A percentile compares a stretch with the other conserved stretches of the same genome.
Evolutionary conservation across 345 rosid species (phyloP).

Genomic region (Populus euphratica): DNA sequence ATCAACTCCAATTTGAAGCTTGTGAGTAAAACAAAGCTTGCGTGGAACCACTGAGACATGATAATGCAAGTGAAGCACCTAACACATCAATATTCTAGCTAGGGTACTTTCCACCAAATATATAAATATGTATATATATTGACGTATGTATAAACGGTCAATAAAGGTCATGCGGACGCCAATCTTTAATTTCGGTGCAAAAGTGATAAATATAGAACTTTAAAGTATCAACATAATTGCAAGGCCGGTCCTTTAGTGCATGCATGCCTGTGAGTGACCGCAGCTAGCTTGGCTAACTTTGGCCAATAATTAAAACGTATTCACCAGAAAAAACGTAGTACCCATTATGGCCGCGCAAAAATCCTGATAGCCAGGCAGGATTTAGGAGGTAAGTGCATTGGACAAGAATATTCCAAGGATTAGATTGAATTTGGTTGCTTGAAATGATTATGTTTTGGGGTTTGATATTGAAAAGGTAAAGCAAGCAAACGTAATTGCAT

Average conservation of each 20-base stretch:
- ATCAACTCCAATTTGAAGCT: conserved; percentile 4
- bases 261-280: neutral
- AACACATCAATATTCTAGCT: neutral
- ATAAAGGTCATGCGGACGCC: conserved; percentile 5
- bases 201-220: neutral
- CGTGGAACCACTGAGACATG: conserved; percentile 19
- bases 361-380: neutral
- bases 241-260: neutral
- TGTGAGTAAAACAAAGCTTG: conserved; percentile 18
- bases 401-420: neutral
- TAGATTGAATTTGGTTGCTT: neutral
- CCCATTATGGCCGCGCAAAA: neutral
- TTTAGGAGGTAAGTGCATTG: neutral
- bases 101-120: conserved; percentile 1
- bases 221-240: neutral
- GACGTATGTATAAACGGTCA: conserved; percentile 8
- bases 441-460: neutral
- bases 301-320: neutral
- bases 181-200: neutral
- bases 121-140: neutral
- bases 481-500: conserved; percentile 6
- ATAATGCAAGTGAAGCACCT: conserved; percentile 8
- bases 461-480: neutral
- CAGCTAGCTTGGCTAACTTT: neutral
- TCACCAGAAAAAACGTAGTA: neutral